phyloP scores from a whole-genome alignment of 106 monocot genomes.

The Dioscorea alata region DNA sequence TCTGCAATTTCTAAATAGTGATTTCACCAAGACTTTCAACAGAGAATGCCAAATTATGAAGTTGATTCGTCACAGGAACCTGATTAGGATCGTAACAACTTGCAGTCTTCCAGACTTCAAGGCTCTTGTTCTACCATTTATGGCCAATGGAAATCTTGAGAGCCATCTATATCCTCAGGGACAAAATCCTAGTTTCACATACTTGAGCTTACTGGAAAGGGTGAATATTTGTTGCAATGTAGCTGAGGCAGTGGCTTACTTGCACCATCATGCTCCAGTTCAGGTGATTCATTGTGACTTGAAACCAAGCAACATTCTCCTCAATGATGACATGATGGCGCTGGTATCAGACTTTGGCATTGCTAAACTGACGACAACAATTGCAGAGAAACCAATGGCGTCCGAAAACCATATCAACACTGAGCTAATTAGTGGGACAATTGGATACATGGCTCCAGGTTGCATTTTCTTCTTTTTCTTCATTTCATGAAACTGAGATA shows the following conservation, averaged over 20 bases:
- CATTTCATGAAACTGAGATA: too few relatives aligned
- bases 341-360: slow-evolving; percentile 38
- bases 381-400: slow-evolving; percentile 3
- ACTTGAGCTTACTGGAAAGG: slow-evolving; percentile 10
- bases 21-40: slow-evolving; percentile 22
- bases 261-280: slow-evolving; percentile 35
- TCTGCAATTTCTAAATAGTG: slow-evolving; percentile 11
- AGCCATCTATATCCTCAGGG: slow-evolving; percentile 18
- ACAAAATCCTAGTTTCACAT: background rate
- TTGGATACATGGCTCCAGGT: slow-evolving; percentile 43
- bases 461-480: background rate
- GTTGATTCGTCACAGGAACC: slow-evolving; percentile 21
- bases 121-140: slow-evolving; percentile 29
- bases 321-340: slow-evolving; percentile 35
- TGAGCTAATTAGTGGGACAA: slow-evolving; percentile 21
- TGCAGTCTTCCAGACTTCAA: slow-evolving; percentile 32
- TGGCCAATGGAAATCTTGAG: slow-evolving; percentile 27
- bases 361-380: slow-evolving; percentile 17
- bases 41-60: slow-evolving; percentile 33
- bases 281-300: slow-evolving; percentile 33
- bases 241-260: slow-evolving; percentile 28
- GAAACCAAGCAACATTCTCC: slow-evolving; percentile 33
- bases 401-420: slow-evolving; percentile 5
- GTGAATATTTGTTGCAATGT: slow-evolving; percentile 32
- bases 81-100: slow-evolving; percentile 27